phyloP scores from a whole-genome alignment of 2,329 filamentous ascomycete genomes.

The Xylaria arbuscula region DNA sequence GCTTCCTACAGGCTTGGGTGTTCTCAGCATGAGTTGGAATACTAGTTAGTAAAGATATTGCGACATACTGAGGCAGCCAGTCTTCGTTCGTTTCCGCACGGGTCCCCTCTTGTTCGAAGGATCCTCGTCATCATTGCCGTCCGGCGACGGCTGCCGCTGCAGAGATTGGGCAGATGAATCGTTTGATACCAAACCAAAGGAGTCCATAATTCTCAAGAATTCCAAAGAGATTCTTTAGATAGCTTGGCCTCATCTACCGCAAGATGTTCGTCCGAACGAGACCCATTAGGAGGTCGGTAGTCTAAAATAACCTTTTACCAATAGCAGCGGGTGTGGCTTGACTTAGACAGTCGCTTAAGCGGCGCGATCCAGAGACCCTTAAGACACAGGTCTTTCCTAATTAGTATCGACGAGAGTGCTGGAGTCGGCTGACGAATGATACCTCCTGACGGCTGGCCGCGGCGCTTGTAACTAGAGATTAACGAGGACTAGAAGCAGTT shows the following conservation, averaged over 20 bases:
- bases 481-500: constrained; percentile 19
- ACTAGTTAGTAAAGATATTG: constrained; percentile 39
- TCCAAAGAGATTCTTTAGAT: constrained; percentile 5
- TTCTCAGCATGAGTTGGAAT: constrained; percentile 38
- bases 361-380: constrained; percentile 14
- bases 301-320: constrained; percentile 24
- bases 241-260: constrained; percentile 32
- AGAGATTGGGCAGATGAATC: constrained; percentile 45
- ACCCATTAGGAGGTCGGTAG: constrained; percentile 25
- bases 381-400: constrained; percentile 25
- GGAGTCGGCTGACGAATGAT: constrained; percentile 20
- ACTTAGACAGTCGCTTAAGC: constrained; percentile 26
- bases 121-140: constrained; percentile 54
- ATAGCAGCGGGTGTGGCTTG: constrained; percentile 33
- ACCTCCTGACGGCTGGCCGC: constrained; percentile 12
- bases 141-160: constrained; percentile 50
- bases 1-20: constrained; percentile 82
- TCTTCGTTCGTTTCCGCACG: constrained; percentile 82
- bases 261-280: constrained; percentile 11
- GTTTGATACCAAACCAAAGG: constrained; percentile 42
- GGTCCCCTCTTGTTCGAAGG: constrained; percentile 60
- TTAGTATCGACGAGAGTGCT: constrained; percentile 17
- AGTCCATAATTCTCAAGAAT: constrained; percentile 46
- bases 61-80: constrained; percentile 83
- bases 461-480: constrained; percentile 19